Conservation (phyloP, 148 eudicot genomes). For the Vaccinium macrocarpon region DNA sequence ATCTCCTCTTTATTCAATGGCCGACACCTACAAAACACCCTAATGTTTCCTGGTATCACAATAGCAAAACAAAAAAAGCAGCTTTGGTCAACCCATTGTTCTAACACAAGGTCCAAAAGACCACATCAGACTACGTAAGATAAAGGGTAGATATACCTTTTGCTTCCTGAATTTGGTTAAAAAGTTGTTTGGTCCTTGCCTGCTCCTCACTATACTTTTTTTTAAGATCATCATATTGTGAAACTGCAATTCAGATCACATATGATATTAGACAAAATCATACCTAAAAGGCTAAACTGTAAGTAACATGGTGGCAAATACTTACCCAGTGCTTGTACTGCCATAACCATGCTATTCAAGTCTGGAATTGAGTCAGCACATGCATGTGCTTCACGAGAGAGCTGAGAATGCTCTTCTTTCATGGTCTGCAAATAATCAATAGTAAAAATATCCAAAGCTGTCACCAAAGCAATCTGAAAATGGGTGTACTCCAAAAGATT, state of each 20-base stretch:
- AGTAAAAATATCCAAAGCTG: not conserved
- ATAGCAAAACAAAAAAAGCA: not conserved
- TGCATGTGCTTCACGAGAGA: constrained; percentile 76
- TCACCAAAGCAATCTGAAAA: constrained; percentile 12
- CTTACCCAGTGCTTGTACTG: constrained; percentile 82
- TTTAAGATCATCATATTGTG: constrained; percentile 80
- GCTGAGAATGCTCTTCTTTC: constrained; percentile 70
- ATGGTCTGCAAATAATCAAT: constrained; percentile 41
- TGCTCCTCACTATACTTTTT: constrained; percentile 86
- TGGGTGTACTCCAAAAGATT: not conserved
- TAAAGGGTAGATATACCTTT: constrained; percentile 48
- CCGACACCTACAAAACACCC: constrained; percentile 93
- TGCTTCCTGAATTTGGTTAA: constrained; percentile 79
- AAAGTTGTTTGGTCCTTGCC: constrained; percentile 71
- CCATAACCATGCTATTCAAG: constrained; percentile 66
- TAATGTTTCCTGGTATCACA: constrained; percentile 68
- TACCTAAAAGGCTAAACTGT: not conserved
- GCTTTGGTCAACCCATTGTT: constrained; percentile 7
- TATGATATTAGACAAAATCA: not conserved
- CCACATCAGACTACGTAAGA: not conserved
- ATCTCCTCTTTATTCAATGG: constrained; percentile 66
- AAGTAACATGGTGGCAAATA: not conserved
- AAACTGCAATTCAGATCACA: constrained; percentile 39
- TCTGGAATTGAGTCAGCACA: constrained; percentile 82
- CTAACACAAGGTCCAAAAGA: not conserved